Evolutionary conservation across 2,329 filamentous ascomycete genomes (phyloP).

Genomic region (Didymella glomerata): DNA sequence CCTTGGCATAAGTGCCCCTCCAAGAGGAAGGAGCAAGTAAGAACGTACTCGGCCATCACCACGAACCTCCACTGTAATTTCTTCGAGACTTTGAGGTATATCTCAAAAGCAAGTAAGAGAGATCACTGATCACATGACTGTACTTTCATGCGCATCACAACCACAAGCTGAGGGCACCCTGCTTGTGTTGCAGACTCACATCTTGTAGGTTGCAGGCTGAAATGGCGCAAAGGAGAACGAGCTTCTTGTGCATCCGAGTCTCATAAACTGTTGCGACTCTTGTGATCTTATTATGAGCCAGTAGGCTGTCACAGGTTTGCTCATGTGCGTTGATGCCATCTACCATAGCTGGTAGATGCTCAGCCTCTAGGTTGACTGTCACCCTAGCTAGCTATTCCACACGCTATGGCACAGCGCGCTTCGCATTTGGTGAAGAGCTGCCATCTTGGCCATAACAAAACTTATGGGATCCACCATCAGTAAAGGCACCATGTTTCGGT

Average conservation of each 20-base stretch:
- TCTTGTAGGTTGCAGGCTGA: background rate
- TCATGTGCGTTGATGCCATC: background rate
- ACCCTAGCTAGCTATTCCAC: background rate
- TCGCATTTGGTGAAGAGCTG: background rate
- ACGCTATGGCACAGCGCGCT: background rate
- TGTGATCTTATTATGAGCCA: background rate
- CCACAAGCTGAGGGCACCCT: constrained; percentile 1
- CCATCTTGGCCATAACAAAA: background rate
- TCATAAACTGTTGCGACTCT: background rate
- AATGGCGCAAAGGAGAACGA: background rate
- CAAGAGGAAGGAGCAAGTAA: background rate
- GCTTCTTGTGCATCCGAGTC: background rate
- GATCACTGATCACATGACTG: background rate
- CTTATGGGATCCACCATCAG: background rate
- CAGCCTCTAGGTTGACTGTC: background rate
- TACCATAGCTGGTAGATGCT: background rate
- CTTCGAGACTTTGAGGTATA: no score
- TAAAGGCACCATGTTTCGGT: background rate
- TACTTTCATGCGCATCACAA: background rate
- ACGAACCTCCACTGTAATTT: background rate
- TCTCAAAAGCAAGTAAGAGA: background rate
- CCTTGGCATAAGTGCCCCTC: constrained; percentile 12
- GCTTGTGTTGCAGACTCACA: background rate
- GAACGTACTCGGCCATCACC: background rate
- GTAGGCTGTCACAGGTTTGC: background rate